Percentiles rank a stretch among this genome's conserved stretches.
phyloP scores from a whole-genome alignment of 495 filamentous ascomycete species.

The Aspergillus avenaceus region DNA sequence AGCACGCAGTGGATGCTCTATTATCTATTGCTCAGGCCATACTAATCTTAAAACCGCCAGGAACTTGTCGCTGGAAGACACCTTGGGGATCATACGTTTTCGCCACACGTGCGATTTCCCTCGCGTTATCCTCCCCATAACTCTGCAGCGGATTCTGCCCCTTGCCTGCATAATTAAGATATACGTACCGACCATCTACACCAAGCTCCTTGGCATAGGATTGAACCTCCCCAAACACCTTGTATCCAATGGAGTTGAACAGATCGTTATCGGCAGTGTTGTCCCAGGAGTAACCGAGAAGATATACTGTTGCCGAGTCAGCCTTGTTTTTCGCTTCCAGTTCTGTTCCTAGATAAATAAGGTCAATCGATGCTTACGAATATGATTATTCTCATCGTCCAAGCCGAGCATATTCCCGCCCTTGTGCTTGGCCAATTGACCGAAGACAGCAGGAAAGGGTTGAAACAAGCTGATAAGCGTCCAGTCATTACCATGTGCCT shows the following conservation, averaged over 20 bases:
- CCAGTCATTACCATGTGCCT: too few species aligned
- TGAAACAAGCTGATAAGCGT: neutral
- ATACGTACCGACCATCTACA: neutral
- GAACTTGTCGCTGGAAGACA: neutral
- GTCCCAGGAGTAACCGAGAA: too few species aligned
- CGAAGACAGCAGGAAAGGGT: neutral
- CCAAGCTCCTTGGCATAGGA: neutral
- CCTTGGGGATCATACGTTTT: neutral
- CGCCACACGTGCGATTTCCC: neutral
- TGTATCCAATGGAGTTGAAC: neutral
- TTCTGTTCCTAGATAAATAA: too few species aligned
- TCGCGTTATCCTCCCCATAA: neutral
- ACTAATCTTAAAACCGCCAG: conserved; percentile 7
- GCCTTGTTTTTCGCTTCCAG: too few species aligned
- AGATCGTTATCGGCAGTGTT: neutral
- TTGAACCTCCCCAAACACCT: neutral
- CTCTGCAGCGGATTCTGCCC: conserved; percentile 1
- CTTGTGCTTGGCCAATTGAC: neutral
- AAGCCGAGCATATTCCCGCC: conserved; percentile 2
- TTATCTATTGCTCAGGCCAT: too few species aligned
- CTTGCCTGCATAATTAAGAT: conserved; percentile 5
- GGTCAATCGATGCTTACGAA: too few species aligned
- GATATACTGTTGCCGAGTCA: neutral
- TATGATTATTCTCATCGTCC: neutral
- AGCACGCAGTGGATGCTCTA: too few species aligned